Conservation (phyloP, 108 stramenopile species). For the Cylindrotheca closterium region DNA sequence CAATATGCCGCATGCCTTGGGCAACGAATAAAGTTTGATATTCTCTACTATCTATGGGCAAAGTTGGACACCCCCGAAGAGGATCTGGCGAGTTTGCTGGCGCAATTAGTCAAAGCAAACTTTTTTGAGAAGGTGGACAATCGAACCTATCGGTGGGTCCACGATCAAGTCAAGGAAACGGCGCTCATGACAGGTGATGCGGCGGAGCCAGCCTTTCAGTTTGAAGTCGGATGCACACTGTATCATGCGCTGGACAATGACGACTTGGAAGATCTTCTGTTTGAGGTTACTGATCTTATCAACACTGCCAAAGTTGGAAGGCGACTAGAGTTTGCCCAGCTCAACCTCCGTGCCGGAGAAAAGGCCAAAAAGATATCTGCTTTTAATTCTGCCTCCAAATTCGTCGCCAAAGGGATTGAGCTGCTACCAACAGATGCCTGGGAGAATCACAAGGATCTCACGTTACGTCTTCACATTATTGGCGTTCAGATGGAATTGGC, state of each 20-base stretch:
- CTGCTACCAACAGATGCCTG: conserved; percentile 5
- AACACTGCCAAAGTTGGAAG: not conserved
- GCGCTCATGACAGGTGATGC: conserved; percentile 20
- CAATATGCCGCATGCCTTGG: conserved; percentile 16
- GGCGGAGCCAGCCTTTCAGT: not conserved
- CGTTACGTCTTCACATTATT: conserved; percentile 10
- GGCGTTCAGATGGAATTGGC: conserved; percentile 19
- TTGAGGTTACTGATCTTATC: conserved; percentile 11
- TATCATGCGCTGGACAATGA: no score
- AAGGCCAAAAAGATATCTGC: conserved; percentile 24
- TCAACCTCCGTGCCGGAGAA: conserved; percentile 26
- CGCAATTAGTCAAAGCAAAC: no score
- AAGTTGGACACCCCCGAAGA: no score
- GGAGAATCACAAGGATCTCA: conserved; percentile 14
- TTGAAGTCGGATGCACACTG: conserved; percentile 6
- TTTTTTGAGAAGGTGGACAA: no score
- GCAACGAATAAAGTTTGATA: not conserved
- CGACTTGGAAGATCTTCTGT: conserved; percentile 11
- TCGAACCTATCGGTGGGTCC: no score
- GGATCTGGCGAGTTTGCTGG: no score
- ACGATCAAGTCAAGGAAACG: conserved; percentile 31
- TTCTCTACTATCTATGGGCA: not conserved
- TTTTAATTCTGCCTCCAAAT: conserved; percentile 22
- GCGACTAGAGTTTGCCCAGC: conserved; percentile 6
- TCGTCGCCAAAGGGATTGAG: conserved; percentile 19